Base-by-base conservation (phyloP, 1,139 yeast species). In the Diutina rugosa region DNA sequence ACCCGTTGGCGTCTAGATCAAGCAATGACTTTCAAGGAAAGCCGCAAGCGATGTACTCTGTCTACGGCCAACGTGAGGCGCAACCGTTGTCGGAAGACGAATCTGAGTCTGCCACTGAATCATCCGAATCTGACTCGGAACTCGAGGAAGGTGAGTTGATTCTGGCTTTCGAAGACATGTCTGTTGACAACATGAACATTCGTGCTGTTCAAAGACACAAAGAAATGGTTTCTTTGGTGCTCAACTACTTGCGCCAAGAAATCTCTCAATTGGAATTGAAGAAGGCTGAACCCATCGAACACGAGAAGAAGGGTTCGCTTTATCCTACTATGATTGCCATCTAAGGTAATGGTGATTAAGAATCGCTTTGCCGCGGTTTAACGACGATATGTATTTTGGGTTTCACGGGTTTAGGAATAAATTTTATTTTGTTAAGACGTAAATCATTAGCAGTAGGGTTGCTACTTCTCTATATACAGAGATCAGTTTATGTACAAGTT, bases 291-390 rank as follows among this genome's bases (percentile, higher is more conserved):
- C 45, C 49, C 41, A 56, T 56, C 26, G 55, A 56, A 49, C 56
- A 28, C 57, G 57, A 44, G 48, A 51, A 44, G 52, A 30, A 16
- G 9, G 21, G 18, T 10, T 30, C 48, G 38, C 44, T 76, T 59
- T 76, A 76, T 61, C 80, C 80, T 32, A 69, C 71, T 18, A 75
- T 76, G 56, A 67, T 77, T 56, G 78, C 53, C n/a, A 49, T 49
- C 14, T 49, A 49, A 29, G 51, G 38, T 46, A 6, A 21, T 46
- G 49, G 49, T 21, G 7, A 46, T 46, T 2, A 7, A 9, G 14
- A 6, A 46, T 9, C 49, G 49, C 21, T 4, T 26, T 9, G 6
- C 9, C 6, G 30, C 78, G 48, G 76, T 76, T 62, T 76, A 67
- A 32, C 21, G 41, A 26, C 41, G 52, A n/a, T 51, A 29, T 10